These are phyloP conservation scores for Sporothrix humicola DNA, from an alignment of 2,329 filamentous ascomycete genomes.

Conservation along the genomic window DNA sequence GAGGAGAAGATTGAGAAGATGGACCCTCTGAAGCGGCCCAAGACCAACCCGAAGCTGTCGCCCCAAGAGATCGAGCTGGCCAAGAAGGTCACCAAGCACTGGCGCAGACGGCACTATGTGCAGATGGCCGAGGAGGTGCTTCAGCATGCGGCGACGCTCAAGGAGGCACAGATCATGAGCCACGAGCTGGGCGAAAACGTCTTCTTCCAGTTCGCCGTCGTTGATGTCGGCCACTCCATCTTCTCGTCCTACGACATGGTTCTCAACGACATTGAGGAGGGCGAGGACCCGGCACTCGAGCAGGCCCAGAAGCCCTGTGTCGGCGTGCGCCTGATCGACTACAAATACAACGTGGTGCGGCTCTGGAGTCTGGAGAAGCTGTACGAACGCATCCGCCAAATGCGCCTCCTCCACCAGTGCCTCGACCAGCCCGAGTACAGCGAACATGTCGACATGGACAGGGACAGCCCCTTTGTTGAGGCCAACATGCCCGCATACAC, in stretches of 20 bases:
- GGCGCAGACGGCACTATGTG: slow-evolving; percentile 85
- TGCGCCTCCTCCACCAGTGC: slow-evolving; percentile 97
- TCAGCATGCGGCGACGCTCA: slow-evolving; percentile 83
- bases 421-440: slow-evolving; percentile 93
- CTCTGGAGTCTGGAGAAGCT: slow-evolving; percentile 96
- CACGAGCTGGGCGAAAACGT: slow-evolving; percentile 93
- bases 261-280: slow-evolving; percentile 86
- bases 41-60: slow-evolving; percentile 67
- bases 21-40: slow-evolving; percentile 66
- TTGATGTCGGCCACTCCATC: slow-evolving; percentile 85
- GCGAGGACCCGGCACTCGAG: slow-evolving; percentile 80
- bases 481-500: slow-evolving; percentile 91
- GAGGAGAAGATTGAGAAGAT: slow-evolving; percentile 83
- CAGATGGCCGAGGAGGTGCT: slow-evolving; percentile 91
- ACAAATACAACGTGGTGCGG: slow-evolving; percentile 81
- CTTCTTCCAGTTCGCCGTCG: slow-evolving; percentile 91
- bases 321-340: slow-evolving; percentile 88
- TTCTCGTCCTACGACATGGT: slow-evolving; percentile 97
- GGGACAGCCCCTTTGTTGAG: slow-evolving; percentile 88
- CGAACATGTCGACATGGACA: slow-evolving; percentile 77
- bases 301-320: slow-evolving; percentile 87
- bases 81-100: slow-evolving; percentile 69
- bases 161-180: slow-evolving; percentile 98
- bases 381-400: slow-evolving; percentile 81
- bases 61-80: slow-evolving; percentile 75